Conservation (phyloP, 2,329 filamentous ascomycete genomes). For the Claviceps pusilla region DNA sequence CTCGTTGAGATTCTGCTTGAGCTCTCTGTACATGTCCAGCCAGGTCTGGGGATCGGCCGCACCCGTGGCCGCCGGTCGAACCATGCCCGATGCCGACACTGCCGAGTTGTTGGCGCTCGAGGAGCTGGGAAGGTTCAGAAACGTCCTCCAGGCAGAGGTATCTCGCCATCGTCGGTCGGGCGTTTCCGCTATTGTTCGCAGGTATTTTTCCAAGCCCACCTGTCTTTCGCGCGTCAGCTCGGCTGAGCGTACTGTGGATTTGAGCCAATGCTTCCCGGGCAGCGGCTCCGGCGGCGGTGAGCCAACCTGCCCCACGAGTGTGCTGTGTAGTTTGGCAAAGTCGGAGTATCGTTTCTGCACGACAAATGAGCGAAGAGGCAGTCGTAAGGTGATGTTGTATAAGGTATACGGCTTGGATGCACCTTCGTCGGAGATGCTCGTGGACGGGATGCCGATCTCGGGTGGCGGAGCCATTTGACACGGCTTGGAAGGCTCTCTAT, state of each 20-base stretch:
- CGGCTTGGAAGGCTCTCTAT: not conserved
- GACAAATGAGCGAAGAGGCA: conserved; percentile 61
- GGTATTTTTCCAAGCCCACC: conserved; percentile 51
- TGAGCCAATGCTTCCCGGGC: conserved; percentile 64
- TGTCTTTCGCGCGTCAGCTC: conserved; percentile 60
- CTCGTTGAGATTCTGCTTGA: conserved; percentile 49
- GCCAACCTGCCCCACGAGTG: conserved; percentile 45
- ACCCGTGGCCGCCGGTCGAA: conserved; percentile 22
- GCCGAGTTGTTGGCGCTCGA: conserved; percentile 32
- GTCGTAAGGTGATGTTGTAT: conserved; percentile 64
- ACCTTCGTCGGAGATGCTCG: conserved; percentile 37
- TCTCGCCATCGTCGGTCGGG: conserved; percentile 67
- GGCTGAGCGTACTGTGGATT: conserved; percentile 53
- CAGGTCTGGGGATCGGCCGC: conserved; percentile 52
- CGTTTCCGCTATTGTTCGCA: conserved; percentile 54
- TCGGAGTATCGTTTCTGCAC: conserved; percentile 74
- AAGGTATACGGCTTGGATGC: conserved; percentile 54
- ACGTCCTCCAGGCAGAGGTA: conserved; percentile 55
- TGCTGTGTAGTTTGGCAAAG: conserved; percentile 51
- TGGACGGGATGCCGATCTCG: conserved; percentile 54
- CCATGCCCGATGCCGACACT: conserved; percentile 29
- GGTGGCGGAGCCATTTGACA: conserved; percentile 48
- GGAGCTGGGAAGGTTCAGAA: conserved; percentile 51
- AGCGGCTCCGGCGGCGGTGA: conserved; percentile 50
- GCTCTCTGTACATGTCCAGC: conserved; percentile 60